phyloP scores from a whole-genome alignment of 2,329 filamentous ascomycete species.

The Ophiostoma sp. region DNA sequence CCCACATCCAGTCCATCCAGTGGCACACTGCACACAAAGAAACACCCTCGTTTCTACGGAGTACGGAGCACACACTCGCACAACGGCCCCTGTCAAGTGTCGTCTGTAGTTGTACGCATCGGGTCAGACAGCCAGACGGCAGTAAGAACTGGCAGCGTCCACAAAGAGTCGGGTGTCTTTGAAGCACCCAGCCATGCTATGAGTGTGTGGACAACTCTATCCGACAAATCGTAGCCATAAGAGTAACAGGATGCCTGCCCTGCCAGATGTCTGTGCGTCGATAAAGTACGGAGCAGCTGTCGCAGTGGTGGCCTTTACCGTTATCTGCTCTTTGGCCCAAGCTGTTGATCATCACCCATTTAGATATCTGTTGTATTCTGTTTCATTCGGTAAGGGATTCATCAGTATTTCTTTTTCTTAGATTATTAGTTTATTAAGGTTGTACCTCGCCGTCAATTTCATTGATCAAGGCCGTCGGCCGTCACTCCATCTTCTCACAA shows the following conservation, averaged over 20 bases:
- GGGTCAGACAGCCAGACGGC: background rate
- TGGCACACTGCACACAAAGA: slow-evolving; percentile 1
- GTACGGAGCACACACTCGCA: background rate
- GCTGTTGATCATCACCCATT: background rate
- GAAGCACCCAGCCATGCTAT: background rate
- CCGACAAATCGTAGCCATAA: background rate
- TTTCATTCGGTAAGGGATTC: too few species aligned
- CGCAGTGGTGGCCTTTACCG: background rate
- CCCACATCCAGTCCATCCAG: slow-evolving; percentile 6
- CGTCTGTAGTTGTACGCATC: slow-evolving; percentile 6
- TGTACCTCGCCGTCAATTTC: too few species aligned
- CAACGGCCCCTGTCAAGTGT: slow-evolving; percentile 8
- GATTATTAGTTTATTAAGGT: too few species aligned
- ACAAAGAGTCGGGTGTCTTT: background rate
- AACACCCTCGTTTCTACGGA: background rate
- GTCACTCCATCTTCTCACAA: too few species aligned
- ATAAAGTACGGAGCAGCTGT: background rate
- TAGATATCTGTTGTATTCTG: background rate
- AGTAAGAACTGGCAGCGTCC: too few species aligned
- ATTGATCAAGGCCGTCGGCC: too few species aligned
- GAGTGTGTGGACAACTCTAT: background rate
- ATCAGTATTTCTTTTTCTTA: too few species aligned
- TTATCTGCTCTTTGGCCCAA: background rate
- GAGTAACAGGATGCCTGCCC: background rate
- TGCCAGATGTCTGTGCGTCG: background rate